Conservation (phyloP, 768 basidiomycete species). For the Boletellus sp. region DNA sequence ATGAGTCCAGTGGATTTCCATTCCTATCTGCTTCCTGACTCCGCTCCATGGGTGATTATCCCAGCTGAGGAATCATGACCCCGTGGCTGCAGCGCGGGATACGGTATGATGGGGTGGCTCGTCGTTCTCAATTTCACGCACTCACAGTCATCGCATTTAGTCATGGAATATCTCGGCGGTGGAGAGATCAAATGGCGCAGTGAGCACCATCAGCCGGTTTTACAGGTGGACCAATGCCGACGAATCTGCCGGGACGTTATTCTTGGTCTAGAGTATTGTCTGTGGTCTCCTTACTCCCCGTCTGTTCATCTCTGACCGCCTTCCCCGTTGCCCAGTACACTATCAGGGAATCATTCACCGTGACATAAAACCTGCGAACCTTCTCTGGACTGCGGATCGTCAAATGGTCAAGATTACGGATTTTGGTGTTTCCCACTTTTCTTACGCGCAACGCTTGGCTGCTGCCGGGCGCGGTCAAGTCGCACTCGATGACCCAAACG, state of each 20-base stretch:
- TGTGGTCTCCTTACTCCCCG: conserved; percentile 35
- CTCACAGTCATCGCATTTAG: conserved; percentile 40
- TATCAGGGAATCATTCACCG: conserved; percentile 98
- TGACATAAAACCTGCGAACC: conserved; percentile 98
- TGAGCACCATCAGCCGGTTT: conserved; percentile 59
- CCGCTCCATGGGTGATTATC: conserved; percentile 29
- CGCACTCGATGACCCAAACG: conserved; percentile 44
- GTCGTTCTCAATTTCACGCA: conserved; percentile 4
- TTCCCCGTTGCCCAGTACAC: conserved; percentile 63
- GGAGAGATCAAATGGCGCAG: conserved; percentile 93
- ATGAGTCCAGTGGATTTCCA: conserved; percentile 12
- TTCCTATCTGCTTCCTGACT: conserved; percentile 22
- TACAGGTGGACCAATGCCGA: conserved; percentile 78
- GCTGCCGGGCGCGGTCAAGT: conserved; percentile 46
- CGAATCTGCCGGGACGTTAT: conserved; percentile 91
- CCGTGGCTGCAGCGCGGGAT: conserved; percentile 31
- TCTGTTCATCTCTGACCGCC: conserved; percentile 2
- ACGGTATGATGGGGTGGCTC: conserved; percentile 27
- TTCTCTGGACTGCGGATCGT: conserved; percentile 85
- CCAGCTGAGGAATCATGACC: conserved; percentile 31
- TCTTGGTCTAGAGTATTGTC: conserved; percentile 92
- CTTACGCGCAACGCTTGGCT: conserved; percentile 78
- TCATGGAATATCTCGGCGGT: conserved; percentile 94
- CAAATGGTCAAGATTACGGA: conserved; percentile 94
- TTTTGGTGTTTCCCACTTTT: conserved; percentile 97